phyloP scores from a whole-genome alignment of 768 basidiomycete genomes.

The Lactarius akahatsu region DNA sequence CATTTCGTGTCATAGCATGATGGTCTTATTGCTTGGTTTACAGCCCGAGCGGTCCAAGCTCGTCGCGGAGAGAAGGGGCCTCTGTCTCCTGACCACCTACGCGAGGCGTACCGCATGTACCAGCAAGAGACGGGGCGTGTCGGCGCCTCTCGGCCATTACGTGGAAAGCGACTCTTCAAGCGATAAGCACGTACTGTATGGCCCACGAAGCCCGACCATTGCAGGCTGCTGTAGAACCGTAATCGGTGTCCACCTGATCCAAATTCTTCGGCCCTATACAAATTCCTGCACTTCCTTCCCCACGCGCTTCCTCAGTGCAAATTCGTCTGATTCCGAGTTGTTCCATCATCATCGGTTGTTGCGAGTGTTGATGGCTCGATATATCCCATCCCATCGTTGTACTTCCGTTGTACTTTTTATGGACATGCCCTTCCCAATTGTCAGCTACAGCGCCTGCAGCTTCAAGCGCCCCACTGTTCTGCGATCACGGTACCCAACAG shows the following conservation, averaged over 20 bases:
- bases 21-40: neutral
- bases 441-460: neutral
- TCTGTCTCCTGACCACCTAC: conserved; percentile 82
- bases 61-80: conserved; percentile 74
- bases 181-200: conserved; percentile 22
- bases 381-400: neutral
- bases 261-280: neutral
- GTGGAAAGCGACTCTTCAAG: conserved; percentile 67
- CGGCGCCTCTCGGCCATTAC: conserved; percentile 69
- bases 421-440: conserved; percentile 5
- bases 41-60: conserved; percentile 76
- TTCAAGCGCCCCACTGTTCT: neutral
- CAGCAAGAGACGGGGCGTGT: conserved; percentile 79
- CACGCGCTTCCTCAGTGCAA: neutral
- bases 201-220: conserved; percentile 1
- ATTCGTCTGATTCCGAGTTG: neutral
- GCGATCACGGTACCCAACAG: neutral
- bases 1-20: neutral
- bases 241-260: conserved; percentile 1
- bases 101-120: conserved; percentile 85
- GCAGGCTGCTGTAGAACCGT: neutral
- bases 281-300: neutral
- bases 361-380: neutral
- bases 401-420: conserved; percentile 15
- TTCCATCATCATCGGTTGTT: neutral